phyloP scores from a whole-genome alignment of 208 protist species.

The Herpetomonas samuelpessoai region DNA sequence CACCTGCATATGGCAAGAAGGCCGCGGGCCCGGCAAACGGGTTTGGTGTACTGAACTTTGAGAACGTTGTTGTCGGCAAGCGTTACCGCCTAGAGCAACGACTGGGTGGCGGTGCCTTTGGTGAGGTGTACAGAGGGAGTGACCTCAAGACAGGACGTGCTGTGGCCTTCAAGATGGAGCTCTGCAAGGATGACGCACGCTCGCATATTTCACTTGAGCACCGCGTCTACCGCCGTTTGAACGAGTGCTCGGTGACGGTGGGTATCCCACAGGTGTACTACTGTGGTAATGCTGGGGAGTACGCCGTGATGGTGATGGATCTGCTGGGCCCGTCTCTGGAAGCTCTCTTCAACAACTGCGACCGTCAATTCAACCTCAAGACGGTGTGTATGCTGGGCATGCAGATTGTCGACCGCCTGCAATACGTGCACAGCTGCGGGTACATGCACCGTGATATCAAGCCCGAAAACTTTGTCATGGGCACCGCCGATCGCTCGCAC shows the following conservation, averaged over 20 bases:
- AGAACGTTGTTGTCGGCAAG: conserved; percentile 73
- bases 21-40: no score
- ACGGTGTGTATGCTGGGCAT: conserved; percentile 96
- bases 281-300: conserved; percentile 95
- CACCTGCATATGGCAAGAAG: no score
- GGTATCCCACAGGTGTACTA: conserved; percentile 96
- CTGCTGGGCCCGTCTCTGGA: conserved; percentile 98
- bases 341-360: conserved; percentile 96
- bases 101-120: conserved; percentile 97
- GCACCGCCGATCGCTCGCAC: conserved; percentile 46
- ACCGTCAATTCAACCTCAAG: conserved; percentile 89
- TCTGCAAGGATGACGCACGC: conserved; percentile 42
- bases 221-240: conserved; percentile 72
- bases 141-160: conserved; percentile 49
- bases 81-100: conserved; percentile 93
- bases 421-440: conserved; percentile 92
- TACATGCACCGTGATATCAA: conserved; percentile 91
- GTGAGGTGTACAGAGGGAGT: conserved; percentile 94
- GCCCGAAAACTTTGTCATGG: conserved; percentile 91
- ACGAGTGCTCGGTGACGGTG: conserved; percentile 55
- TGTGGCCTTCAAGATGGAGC: conserved; percentile 88
- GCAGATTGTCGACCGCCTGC: conserved; percentile 92
- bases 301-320: conserved; percentile 99
- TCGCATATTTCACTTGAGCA: conserved; percentile 77
- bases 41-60: no score